These are phyloP conservation scores for Ceratocystis lukuohia DNA, from an alignment of 2,329 filamentous ascomycete genomes.

Conservation along the genomic window DNA sequence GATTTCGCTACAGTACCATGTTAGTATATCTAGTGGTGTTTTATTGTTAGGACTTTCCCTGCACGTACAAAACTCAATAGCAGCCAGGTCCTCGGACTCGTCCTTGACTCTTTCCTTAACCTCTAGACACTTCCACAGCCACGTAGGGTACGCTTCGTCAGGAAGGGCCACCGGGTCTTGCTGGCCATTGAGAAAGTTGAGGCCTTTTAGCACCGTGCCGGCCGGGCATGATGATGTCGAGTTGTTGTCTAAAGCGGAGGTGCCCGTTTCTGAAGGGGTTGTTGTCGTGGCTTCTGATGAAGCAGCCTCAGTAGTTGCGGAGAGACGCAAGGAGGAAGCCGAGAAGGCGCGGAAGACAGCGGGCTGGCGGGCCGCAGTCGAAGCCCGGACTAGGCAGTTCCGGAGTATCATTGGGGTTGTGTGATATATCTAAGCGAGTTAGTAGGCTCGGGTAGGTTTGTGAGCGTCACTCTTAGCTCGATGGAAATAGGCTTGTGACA, in stretches of 20 bases:
- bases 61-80: conserved; percentile 67
- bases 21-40: not conserved
- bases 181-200: conserved; percentile 65
- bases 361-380: conserved; percentile 10
- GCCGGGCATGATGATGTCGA: conserved; percentile 40
- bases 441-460: not conserved
- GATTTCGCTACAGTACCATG: conserved; percentile 51
- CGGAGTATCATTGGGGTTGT: conserved; percentile 22
- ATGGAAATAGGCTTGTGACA: not conserved
- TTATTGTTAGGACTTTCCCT: not conserved
- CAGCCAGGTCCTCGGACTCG: conserved; percentile 41
- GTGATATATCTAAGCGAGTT: not conserved
- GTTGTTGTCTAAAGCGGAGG: conserved; percentile 16
- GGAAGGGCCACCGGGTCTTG: conserved; percentile 59
- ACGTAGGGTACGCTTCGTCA: conserved; percentile 65
- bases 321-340: conserved; percentile 8
- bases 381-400: conserved; percentile 15
- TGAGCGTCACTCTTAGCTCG: not conserved
- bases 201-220: conserved; percentile 56
- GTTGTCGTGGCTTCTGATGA: not conserved
- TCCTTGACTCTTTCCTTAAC: conserved; percentile 41
- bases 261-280: conserved; percentile 22
- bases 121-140: conserved; percentile 64
- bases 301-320: conserved; percentile 3
- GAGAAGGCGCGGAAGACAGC: conserved; percentile 14